Evolutionary conservation across 2,329 filamentous ascomycete genomes (phyloP), one percentile per base, ranked within the genome.

Genomic region (Fusarium redolens): DNA sequence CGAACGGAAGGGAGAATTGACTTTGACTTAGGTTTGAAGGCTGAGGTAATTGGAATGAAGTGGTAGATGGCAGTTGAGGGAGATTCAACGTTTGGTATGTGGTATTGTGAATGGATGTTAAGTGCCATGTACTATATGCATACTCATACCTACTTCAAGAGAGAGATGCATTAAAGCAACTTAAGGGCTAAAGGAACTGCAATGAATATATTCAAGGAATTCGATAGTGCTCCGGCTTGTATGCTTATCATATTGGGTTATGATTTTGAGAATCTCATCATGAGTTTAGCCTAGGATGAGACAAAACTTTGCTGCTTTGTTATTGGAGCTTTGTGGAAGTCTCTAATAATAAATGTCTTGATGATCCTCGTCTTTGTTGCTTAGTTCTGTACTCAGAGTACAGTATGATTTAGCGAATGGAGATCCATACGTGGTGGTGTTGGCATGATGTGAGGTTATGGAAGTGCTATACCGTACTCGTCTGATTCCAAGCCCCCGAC

Each of bases 401-500:
- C n/a, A 45, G 5, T 17, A 33, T 35, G 40, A 25, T 15, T 57
- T 28, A 18, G 38, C n/a, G n/a, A 54, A 60, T 60, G 37, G 37
- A 52, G 30, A 50, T 25, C 18, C 30, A 55, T 54, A 25, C n/a
- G 45, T 41, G 44, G 45, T 41, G 44, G 13, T 31, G 45, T 37
- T 60, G 45, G 48, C 30, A 33, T 61, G 58, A 56, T 56, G 44
- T 38, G 59, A 61, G 59, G 50, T 56, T 55, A 57, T 56, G 48
- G 56, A 61, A 38, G 43, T 33, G 28, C 28, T 43, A 31, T 51
- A 40, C 28, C 28, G 50, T 60, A 35, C 57, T 60, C 45, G 59
- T 22, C 58, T 62, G 61, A 52, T 41, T 28, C 38, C 25, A 33
- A 43, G 31, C 31, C 31, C 31, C 10, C 25, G 13, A 62, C 45